Evolutionary conservation across 2,329 filamentous ascomycete genomes (phyloP).

Genomic region (Ambrosiella beaveri): DNA sequence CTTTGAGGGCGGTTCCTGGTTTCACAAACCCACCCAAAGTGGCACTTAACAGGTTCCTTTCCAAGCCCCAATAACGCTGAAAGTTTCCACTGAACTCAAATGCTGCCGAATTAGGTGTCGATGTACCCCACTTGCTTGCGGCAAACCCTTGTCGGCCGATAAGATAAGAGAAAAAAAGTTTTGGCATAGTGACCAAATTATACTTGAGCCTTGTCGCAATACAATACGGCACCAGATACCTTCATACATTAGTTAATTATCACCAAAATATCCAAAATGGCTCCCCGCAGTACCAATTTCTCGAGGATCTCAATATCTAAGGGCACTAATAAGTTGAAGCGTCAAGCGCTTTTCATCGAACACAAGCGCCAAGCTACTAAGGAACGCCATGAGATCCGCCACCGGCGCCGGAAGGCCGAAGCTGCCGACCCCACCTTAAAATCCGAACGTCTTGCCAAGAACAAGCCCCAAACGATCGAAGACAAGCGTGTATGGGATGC

Average conservation of each 20-base stretch:
- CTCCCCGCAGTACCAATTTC: constrained; percentile 11
- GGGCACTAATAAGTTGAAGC: constrained; percentile 58
- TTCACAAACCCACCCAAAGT: neutral
- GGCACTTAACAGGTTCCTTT: neutral
- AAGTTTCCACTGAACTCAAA: neutral
- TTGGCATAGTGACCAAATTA: neutral
- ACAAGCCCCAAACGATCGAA: constrained; percentile 68
- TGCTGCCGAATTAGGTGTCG: neutral
- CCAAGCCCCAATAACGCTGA: too few species aligned
- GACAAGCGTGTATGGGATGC: constrained; percentile 84
- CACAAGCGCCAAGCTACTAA: constrained; percentile 63
- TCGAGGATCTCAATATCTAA: constrained; percentile 22
- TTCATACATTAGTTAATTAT: neutral
- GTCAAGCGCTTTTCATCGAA: constrained; percentile 61
- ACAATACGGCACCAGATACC: neutral
- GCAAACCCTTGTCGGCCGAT: neutral
- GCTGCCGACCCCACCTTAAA: constrained; percentile 62
- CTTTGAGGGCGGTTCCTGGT: neutral
- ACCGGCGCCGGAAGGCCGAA: constrained; percentile 69
- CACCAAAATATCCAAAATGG: neutral
- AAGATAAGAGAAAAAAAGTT: constrained; percentile 13
- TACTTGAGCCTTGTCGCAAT: neutral
- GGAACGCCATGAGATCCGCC: constrained; percentile 57
- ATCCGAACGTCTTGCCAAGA: constrained; percentile 54
- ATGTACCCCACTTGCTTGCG: neutral